Evolutionary conservation across 2,329 filamentous ascomycete species (phyloP).

Genomic region (Dryadomyces quercivorus): DNA sequence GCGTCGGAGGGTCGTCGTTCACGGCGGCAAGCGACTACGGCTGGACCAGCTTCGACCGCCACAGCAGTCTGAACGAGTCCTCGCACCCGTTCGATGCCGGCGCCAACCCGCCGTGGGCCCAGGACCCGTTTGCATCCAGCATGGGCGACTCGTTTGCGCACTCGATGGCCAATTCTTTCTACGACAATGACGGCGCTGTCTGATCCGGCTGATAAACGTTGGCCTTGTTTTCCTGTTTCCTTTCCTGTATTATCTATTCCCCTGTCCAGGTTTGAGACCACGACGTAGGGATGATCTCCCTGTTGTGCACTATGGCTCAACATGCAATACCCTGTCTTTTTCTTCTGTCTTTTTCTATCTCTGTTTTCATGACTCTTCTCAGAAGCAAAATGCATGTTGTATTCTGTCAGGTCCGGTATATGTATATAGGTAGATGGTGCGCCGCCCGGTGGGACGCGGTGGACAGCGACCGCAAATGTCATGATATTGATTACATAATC

Average conservation of each 20-base stretch:
- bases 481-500: no score
- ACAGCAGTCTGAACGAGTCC: background rate
- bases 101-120: slow-evolving; percentile 4
- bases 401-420: no score
- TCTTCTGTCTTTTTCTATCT: no score
- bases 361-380: no score
- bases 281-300: no score
- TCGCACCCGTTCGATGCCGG: background rate
- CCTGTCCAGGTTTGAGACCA: background rate
- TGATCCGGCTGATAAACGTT: background rate
- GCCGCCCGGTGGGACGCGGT: no score
- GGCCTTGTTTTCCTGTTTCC: background rate
- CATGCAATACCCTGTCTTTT: no score
- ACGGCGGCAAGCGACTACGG: background rate
- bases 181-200: slow-evolving; percentile 8
- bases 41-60: background rate
- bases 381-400: no score
- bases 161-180: slow-evolving; percentile 2
- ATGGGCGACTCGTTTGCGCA: slow-evolving; percentile 1
- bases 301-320: no score
- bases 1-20: background rate
- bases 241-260: background rate
- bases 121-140: slow-evolving; percentile 8
- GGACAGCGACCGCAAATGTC: no score
- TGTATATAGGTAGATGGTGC: no score